Evolutionary conservation across 805 yeast species (phyloP).

Genomic region (Scheffersomyces lignosus): DNA sequence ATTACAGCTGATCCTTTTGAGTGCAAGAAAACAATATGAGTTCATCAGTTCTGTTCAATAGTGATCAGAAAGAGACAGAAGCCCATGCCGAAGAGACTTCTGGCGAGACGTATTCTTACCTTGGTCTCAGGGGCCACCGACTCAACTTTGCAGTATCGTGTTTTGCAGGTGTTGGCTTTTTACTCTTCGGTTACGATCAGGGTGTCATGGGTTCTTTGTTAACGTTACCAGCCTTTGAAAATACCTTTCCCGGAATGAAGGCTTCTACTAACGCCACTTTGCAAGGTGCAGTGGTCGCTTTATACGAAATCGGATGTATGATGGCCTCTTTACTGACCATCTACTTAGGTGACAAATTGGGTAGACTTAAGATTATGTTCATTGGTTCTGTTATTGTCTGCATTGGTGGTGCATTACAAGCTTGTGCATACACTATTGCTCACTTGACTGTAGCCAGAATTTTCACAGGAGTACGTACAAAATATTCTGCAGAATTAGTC

Average conservation of each 20-base stretch:
- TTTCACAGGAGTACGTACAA: constrained; percentile 31
- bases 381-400: constrained; percentile 18
- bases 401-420: constrained; percentile 24
- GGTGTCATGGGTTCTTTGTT: constrained; percentile 38
- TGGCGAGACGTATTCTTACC: constrained; percentile 1
- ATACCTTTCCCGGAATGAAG: constrained; percentile 18
- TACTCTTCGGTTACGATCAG: constrained; percentile 45
- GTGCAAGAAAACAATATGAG: no score
- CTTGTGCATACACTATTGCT: constrained; percentile 18
- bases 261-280: constrained; percentile 13
- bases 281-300: constrained; percentile 22
- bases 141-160: constrained; percentile 10
- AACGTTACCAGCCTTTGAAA: constrained; percentile 17
- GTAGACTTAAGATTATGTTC: constrained; percentile 20
- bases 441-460: constrained; percentile 34
- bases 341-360: constrained; percentile 20
- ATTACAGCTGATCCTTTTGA: no score
- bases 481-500: no score
- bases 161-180: constrained; percentile 19
- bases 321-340: constrained; percentile 19
- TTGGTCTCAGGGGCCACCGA: constrained; percentile 7
- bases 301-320: constrained; percentile 24
- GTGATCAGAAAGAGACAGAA: no score
- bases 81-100: no score
- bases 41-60: no score